Base-by-base conservation (phyloP, 2,329 filamentous ascomycete genomes). In the Ceratocystis harringtonii region DNA sequence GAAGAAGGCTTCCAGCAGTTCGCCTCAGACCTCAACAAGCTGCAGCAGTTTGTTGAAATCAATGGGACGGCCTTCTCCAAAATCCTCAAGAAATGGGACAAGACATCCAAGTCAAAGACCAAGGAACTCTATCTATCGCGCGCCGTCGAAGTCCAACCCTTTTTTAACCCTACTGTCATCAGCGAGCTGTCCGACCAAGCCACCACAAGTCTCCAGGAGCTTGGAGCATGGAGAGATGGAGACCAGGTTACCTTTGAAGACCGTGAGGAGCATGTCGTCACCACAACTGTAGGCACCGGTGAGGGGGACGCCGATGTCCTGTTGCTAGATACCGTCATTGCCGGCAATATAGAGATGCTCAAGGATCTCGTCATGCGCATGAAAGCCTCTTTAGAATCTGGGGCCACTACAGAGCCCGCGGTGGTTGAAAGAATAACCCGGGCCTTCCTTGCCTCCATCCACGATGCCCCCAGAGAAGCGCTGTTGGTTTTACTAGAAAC, bases 51-150 rank as follows among this genome's bases (percentile, higher is more conserved):
- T 75, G 91, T 99, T 69, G 92, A 97, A 75, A 89, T 97, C 73
- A 99, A 99, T 73, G 92, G 94, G 72, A 96, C 90, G 1, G 94
- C 92, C 17, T 96, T 97, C 74, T 96, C 92, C 32, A 99, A 99
- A 76, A 99, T 99, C 67, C 78, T 99, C 69, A 99, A 99, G 78
- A 99, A 99, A 83, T 99, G 94, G 94, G 94, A 99, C 77, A 99
- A 99, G 82, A 96, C 92, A 1, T 96, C 92, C 70, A 99, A 97
- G 81, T 97, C 92, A 63, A 92, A 92, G 75, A 96, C 94, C 67
- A 99, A 99, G 75, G 94, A 97, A 77, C 83, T 97, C 50, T 99
- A 97, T 73, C 85, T 99, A 44, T 95, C 95, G 8, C 84, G 94
- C 68, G 94, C 94, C 7, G 92, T 99, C 68, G 94, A 99, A 75